Conservation (phyloP, 2,329 filamentous ascomycete genomes). For the Aspergillus sp. region DNA sequence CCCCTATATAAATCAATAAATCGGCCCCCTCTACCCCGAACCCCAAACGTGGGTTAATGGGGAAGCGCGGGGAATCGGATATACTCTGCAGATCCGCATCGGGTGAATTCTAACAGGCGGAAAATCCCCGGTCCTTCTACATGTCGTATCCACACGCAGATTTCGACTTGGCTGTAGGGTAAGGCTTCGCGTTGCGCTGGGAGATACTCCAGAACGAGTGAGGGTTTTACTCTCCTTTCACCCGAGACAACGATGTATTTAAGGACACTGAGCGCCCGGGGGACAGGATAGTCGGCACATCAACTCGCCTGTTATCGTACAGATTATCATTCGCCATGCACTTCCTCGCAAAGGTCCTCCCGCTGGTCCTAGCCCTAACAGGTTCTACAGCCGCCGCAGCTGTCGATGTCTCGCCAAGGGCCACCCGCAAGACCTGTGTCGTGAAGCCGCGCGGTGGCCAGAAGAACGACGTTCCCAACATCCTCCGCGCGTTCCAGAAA, state of each 20-base stretch:
- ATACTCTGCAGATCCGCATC: neutral
- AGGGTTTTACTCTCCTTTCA: neutral
- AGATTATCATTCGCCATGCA: too few relatives aligned
- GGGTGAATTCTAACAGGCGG: neutral
- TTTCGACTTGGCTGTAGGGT: neutral
- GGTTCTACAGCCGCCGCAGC: neutral
- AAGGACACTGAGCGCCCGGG: too few relatives aligned
- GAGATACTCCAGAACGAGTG: neutral
- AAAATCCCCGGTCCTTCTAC: neutral
- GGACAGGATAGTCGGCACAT: too few relatives aligned
- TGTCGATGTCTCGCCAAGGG: neutral
- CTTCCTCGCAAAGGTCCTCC: neutral
- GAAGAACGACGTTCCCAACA: constrained; percentile 47
- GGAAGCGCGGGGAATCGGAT: neutral
- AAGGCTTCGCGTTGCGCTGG: too few relatives aligned
- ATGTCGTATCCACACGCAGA: neutral
- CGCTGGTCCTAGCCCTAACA: neutral
- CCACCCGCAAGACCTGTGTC: neutral
- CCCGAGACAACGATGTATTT: too few relatives aligned
- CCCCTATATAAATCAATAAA: too few relatives aligned
- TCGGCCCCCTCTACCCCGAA: too few relatives aligned
- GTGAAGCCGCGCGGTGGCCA: constrained; percentile 31
- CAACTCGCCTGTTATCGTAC: too few relatives aligned
- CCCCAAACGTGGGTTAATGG: too few relatives aligned
- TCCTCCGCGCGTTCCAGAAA: constrained; percentile 45